Percentiles rank a stretch among this genome's conserved stretches.
Conservation (phyloP, 129 eudicot genomes). For the Centaurea solstitialis region DNA sequence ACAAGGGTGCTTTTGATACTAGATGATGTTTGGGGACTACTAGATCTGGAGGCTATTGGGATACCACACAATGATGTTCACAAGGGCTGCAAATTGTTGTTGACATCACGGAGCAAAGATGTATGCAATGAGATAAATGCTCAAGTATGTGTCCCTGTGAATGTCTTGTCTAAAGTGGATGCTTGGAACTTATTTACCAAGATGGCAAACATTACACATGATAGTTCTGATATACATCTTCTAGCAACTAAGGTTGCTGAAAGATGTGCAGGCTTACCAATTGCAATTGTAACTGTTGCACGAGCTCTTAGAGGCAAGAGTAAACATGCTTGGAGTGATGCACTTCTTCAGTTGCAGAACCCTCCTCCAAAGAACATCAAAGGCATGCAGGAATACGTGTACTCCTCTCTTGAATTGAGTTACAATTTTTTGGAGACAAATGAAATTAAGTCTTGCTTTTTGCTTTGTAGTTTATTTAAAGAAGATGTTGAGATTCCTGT, state of each 20-base stretch:
- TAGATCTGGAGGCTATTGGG: constrained; percentile 7
- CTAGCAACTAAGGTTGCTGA: background rate
- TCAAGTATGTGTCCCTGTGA: background rate
- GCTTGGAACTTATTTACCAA: background rate
- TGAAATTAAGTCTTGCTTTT: background rate
- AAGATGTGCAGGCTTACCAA: constrained; percentile 5
- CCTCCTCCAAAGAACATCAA: background rate
- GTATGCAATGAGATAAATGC: background rate
- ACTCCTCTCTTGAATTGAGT: constrained; percentile 5
- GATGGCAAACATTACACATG: background rate
- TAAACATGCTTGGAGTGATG: background rate
- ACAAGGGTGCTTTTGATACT: background rate
- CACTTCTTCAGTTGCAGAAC: background rate
- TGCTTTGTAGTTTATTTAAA: background rate
- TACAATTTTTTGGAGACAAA: constrained; percentile 5
- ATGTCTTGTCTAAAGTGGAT: background rate
- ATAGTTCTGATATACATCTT: background rate
- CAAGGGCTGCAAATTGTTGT: background rate
- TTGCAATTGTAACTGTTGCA: constrained; percentile 3
- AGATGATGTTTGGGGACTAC: constrained; percentile 15
- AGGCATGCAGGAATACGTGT: constrained; percentile 8
- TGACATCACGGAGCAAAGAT: background rate
- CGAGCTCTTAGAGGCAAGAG: constrained; percentile 1
- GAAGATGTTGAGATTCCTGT: background rate
- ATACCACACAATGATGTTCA: constrained; percentile 9